A percentile compares a stretch with the other conserved stretches of the same genome.
These are phyloP conservation scores for Hyaloscypha hepaticicola DNA, from an alignment of 495 filamentous ascomycete genomes.

Conservation along the genomic window DNA sequence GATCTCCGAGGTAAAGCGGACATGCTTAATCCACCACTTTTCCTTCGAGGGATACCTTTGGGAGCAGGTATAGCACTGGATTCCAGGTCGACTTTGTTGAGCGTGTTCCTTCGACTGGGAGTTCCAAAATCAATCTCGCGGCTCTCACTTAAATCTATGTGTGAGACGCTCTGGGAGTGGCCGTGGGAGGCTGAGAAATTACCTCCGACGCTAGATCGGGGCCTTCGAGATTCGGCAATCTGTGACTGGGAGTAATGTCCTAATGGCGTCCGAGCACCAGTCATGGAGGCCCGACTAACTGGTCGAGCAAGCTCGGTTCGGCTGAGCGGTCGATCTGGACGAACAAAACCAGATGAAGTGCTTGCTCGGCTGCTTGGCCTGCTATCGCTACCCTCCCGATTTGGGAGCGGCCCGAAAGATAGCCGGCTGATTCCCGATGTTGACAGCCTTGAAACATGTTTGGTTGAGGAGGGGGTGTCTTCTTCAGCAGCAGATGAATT, in stretches of 20 bases:
- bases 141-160: conserved; percentile 43
- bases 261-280: conserved; percentile 63
- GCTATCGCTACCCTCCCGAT: conserved; percentile 40
- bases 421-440: conserved; percentile 53
- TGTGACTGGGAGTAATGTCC: conserved; percentile 42
- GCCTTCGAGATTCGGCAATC: conserved; percentile 42
- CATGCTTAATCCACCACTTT: conserved; percentile 49
- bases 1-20: conserved; percentile 44
- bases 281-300: conserved; percentile 65
- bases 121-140: conserved; percentile 43
- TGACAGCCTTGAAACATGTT: conserved; percentile 50
- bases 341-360: conserved; percentile 31
- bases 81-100: conserved; percentile 51
- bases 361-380: conserved; percentile 64
- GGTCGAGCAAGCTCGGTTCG: conserved; percentile 55
- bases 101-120: conserved; percentile 51
- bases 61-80: conserved; percentile 41
- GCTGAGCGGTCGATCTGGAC: conserved; percentile 49
- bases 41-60: conserved; percentile 49
- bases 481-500: conserved; percentile 35
- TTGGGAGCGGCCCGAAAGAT: conserved; percentile 52
- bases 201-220: conserved; percentile 56
- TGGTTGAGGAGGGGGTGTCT: conserved; percentile 45
- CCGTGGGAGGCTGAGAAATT: conserved; percentile 38
- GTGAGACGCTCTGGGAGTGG: conserved; percentile 45